Percentiles rank a stretch among this genome's conserved stretches.
Conservation (phyloP, 257 asterid genomes). For the Echites panduratus region DNA sequence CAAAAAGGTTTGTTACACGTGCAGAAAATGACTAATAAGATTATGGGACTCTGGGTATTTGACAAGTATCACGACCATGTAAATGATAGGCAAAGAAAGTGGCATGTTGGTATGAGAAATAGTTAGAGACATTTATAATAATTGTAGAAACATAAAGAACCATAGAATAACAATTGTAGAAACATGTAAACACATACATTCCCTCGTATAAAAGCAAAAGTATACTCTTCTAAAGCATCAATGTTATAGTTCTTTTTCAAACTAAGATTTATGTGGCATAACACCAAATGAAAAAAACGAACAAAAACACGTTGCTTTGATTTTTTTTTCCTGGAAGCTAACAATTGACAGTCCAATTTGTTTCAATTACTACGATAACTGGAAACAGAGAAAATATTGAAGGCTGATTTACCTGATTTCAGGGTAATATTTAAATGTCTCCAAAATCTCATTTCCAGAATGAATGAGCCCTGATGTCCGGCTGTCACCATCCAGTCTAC, state of each 20-base stretch:
- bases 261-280: background rate
- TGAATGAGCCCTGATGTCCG: slow-evolving; percentile 68
- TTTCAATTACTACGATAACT: background rate
- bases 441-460: slow-evolving; percentile 87
- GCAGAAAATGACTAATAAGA: background rate
- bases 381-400: background rate
- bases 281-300: background rate
- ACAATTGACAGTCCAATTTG: background rate
- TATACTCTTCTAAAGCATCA: background rate
- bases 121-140: background rate
- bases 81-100: background rate
- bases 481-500: slow-evolving; percentile 92
- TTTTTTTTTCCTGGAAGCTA: background rate
- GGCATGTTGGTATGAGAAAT: background rate
- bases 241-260: background rate
- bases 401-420: slow-evolving; percentile 59
- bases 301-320: background rate
- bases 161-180: no score
- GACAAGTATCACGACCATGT: background rate
- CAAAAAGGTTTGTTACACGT: background rate
- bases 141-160: background rate
- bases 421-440: slow-evolving; percentile 69
- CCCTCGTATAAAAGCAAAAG: background rate
- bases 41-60: background rate
- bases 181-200: background rate